Base-by-base conservation (phyloP, 202 grass and related monocot genomes). In the Zizania palustris region DNA sequence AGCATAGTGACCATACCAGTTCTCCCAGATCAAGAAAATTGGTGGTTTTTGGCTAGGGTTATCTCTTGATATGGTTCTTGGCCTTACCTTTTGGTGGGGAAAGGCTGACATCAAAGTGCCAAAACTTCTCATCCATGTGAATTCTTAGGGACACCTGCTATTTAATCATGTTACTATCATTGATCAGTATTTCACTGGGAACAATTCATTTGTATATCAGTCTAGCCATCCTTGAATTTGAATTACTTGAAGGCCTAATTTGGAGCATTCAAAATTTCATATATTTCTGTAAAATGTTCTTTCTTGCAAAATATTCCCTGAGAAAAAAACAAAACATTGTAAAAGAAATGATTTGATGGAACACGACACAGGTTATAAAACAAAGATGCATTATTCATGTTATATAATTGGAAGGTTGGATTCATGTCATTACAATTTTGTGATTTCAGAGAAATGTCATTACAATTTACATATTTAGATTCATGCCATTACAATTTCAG, bases 1-100 rank as follows among this genome's bases (percentile, higher is more conserved):
- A 87, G 66, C 37, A 38, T 41, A 69, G 55, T 40, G 38, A 55
- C 65, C 46, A 63, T 74, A 28, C 74, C 74, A 74, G 56, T 65
- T 36, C 28, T 28, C 28, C 28, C 28, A 28, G 2, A 28, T 28
- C 2, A 2, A 28, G 28, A 28, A 15, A 50, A 39, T 1, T 74
- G 71, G 69, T 72, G 66, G 40, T 48, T 63, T 83, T 65, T 69
- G 80, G 54, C 15, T 53, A 15, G 48, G 3, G 2, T n/a, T n/a
- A n/a, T 19, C 49, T 12, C 40, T 60, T 72, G 14, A 60, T 3
- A 12, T n/a, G 58, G 51, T 33, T 55, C 45, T 22, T 43, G 59
- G 50, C 14, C 39, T 33, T n/a, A 58, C 41, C 51, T 55, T n/a
- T 55, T 4, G 7, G 18, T 55, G 51, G 51, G 19, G 51, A 55